Base-by-base conservation (phyloP, 257 asterid genomes). In the Rubia yunnanensis region DNA sequence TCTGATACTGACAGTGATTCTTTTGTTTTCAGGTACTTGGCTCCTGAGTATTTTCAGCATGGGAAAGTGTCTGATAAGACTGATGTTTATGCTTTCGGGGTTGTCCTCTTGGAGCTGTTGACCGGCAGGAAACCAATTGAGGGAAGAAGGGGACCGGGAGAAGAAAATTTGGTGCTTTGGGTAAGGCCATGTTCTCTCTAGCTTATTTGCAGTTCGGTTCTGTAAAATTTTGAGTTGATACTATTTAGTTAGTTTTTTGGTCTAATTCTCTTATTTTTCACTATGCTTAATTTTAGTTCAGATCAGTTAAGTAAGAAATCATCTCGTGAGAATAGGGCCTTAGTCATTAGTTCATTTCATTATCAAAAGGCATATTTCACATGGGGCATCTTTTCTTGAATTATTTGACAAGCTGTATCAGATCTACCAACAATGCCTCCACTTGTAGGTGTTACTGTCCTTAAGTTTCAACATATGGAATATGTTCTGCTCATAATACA, bases 11-110 rank as follows among this genome's bases (percentile, higher is more conserved):
- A 54, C 55, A 64, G 13, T 74, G 61, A 69, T 64, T 69, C 67
- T 53, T 58, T 26, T 28, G 18, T n/a, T 10, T 60, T n/a, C 27
- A 88, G 98, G 74, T 91, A 91, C 75, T 82, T 91, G 70, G 96
- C 98, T 70, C 98, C 96, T 7, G 98, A 91, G 66, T 91, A 91
- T 78, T 91, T 91, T 74, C 98, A 91, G 84, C 95, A 91, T 0
- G 98, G 98, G 10, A 91, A 91, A 79, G 88, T 88, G 44, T 91
- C 95, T 6, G 98, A 91, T 79, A 91, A 78, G 86, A 88, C 98
- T 1, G 98, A 91, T 64, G 83, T 86, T 53, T 90, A 90, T 66
- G 97, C 97, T 54, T 88, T 90, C 62, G 97, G 97, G 41, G 80
- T 90, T 5, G 95, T 88, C 76, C 91, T 90, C 38, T 81, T 90